phyloP scores from a whole-genome alignment of 805 yeast species.

The Jamesozyma jinghongensis region DNA sequence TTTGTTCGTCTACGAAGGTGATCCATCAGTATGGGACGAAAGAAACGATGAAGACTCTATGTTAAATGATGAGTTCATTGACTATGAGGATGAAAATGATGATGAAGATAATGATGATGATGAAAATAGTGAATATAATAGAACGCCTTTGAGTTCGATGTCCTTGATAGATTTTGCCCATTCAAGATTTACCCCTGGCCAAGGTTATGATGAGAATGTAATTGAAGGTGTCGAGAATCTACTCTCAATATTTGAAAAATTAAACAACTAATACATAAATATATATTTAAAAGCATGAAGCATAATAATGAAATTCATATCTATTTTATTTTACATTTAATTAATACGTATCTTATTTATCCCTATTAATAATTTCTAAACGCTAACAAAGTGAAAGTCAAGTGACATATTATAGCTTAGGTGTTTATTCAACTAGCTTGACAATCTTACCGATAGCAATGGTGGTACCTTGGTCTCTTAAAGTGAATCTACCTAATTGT shows the following conservation, averaged over 20 bases:
- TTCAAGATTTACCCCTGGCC: conserved; percentile 50
- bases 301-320: background rate
- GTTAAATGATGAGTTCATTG: conserved; percentile 27
- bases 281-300: background rate
- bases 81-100: conserved; percentile 29
- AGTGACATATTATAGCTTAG: background rate
- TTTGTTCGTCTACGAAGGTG: conserved; percentile 66
- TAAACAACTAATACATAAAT: conserved; percentile 7
- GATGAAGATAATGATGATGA: conserved; percentile 27
- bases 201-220: conserved; percentile 64
- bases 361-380: too few relatives aligned
- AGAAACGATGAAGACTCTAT: conserved; percentile 35
- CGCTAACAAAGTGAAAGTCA: too few relatives aligned
- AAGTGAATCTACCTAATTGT: conserved; percentile 94
- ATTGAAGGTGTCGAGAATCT: conserved; percentile 62
- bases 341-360: too few relatives aligned
- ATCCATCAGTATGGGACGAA: conserved; percentile 42
- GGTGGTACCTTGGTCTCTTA: conserved; percentile 97
- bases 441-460: conserved; percentile 98
- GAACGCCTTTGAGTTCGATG: conserved; percentile 43
- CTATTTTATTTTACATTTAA: too few relatives aligned
- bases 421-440: conserved; percentile 52
- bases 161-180: conserved; percentile 89
- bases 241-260: conserved; percentile 33
- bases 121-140: conserved; percentile 9